A percentile compares a stretch with the other conserved stretches of the same genome.
phyloP scores from a whole-genome alignment of 2,329 filamentous ascomycete genomes.

The Knufia fluminis region DNA sequence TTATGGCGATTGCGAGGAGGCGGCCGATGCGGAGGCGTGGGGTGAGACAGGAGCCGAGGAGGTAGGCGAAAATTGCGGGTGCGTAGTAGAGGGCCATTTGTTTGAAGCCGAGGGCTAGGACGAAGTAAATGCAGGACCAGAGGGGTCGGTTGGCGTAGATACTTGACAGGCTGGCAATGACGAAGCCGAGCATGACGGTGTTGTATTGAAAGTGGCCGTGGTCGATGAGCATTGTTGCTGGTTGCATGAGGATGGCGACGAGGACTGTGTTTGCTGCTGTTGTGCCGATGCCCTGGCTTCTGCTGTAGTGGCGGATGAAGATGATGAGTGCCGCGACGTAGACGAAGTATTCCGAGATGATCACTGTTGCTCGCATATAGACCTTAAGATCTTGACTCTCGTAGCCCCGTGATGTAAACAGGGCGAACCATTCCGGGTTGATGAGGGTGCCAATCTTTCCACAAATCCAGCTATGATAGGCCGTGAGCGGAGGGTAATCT shows the following conservation, averaged over 20 bases:
- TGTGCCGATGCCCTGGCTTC: slow-evolving; percentile 63
- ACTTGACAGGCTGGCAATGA: slow-evolving; percentile 77
- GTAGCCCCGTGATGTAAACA: slow-evolving; percentile 70
- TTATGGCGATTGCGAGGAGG: slow-evolving; percentile 64
- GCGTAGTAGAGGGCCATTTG: slow-evolving; percentile 99
- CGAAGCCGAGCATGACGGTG: slow-evolving; percentile 91
- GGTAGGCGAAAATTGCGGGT: slow-evolving; percentile 81
- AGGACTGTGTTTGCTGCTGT: slow-evolving; percentile 82
- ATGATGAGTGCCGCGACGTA: slow-evolving; percentile 80
- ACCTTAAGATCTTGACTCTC: slow-evolving; percentile 76
- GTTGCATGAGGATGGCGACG: slow-evolving; percentile 85
- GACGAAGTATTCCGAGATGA: slow-evolving; percentile 81
- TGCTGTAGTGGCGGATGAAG: slow-evolving; percentile 73
- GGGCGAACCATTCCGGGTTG: slow-evolving; percentile 76
- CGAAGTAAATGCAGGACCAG: slow-evolving; percentile 90
- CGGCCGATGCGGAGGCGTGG: slow-evolving; percentile 59
- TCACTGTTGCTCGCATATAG: slow-evolving; percentile 89
- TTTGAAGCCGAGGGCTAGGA: slow-evolving; percentile 90
- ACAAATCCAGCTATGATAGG: slow-evolving; percentile 95
- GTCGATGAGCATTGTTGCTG: slow-evolving; percentile 80
- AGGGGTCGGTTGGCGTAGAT: slow-evolving; percentile 75
- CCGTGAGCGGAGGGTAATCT: slow-evolving; percentile 93
- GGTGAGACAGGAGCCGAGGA: slow-evolving; percentile 76
- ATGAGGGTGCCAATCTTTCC: slow-evolving; percentile 74
- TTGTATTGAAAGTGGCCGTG: slow-evolving; percentile 98